phyloP scores from a whole-genome alignment of 345 rosid genomes.

The Cardamine chenopodiifolia region DNA sequence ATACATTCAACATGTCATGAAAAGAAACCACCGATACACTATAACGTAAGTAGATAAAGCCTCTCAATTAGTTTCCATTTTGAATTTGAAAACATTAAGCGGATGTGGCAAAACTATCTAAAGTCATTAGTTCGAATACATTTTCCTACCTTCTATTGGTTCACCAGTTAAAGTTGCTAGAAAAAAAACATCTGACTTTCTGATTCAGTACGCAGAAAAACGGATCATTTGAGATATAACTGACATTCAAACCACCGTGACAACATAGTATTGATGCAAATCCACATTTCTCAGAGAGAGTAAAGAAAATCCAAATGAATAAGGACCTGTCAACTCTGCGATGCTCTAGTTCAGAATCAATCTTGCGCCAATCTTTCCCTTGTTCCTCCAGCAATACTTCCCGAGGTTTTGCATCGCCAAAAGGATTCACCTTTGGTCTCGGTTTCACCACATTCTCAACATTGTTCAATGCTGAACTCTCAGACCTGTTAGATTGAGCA shows the following conservation, averaged over 20 bases:
- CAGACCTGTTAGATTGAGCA: slow-evolving; percentile 82
- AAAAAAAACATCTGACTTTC: not conserved
- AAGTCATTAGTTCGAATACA: not conserved
- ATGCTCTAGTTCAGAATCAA: slow-evolving; percentile 86
- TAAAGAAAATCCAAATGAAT: slow-evolving; percentile 17
- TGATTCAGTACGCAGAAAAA: not conserved
- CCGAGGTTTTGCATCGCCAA: slow-evolving; percentile 95
- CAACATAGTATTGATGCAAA: not conserved
- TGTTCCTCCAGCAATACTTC: slow-evolving; percentile 87
- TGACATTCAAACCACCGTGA: not conserved
- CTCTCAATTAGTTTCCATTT: slow-evolving; percentile 14
- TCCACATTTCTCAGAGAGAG: not conserved
- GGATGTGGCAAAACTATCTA: slow-evolving; percentile 1
- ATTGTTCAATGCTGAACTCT: slow-evolving; percentile 62
- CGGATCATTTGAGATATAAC: not conserved
- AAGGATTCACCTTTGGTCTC: slow-evolving; percentile 86
- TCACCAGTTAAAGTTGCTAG: slow-evolving; percentile 2
- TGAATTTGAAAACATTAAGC: not conserved
- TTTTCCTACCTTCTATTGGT: not conserved
- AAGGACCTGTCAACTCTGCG: slow-evolving; percentile 68
- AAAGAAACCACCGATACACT: slow-evolving; percentile 4
- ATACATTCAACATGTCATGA: not conserved
- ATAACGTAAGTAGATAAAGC: not conserved
- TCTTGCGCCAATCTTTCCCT: slow-evolving; percentile 93
- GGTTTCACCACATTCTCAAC: slow-evolving; percentile 67